Conservation (phyloP, 2,329 filamentous ascomycete genomes). For the Aspergillus sp. region DNA sequence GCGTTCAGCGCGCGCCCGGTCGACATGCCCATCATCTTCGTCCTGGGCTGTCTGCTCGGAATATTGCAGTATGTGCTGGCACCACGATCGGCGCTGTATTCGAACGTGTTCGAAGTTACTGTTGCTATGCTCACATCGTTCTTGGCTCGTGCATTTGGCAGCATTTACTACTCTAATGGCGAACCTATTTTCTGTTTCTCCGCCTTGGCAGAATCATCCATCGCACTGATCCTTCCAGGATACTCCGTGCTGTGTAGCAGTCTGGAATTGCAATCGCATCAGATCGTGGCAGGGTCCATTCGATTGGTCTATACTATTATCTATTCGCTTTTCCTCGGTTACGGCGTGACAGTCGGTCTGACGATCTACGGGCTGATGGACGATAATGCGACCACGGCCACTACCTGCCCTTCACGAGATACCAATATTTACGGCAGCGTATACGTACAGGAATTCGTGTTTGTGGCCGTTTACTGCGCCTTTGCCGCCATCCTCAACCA, state of each 20-base stretch:
- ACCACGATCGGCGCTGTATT: conserved; percentile 67
- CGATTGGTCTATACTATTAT: conserved; percentile 75
- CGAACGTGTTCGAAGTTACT: conserved; percentile 64
- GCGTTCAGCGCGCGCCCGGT: conserved; percentile 74
- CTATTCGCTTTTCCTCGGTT: conserved; percentile 71
- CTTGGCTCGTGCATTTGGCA: conserved; percentile 65
- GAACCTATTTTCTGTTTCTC: conserved; percentile 66
- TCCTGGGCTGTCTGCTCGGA: conserved; percentile 72
- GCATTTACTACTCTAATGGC: conserved; percentile 50
- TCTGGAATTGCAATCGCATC: conserved; percentile 69
- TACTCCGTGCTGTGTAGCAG: conserved; percentile 63
- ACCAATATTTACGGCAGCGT: conserved; percentile 32
- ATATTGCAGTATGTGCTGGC: conserved; percentile 72
- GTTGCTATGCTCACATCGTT: conserved; percentile 67
- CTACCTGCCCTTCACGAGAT: conserved; percentile 46
- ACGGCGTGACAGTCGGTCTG: conserved; percentile 69
- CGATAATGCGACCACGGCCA: conserved; percentile 50
- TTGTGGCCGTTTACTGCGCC: conserved; percentile 71
- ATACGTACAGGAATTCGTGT: conserved; percentile 61
- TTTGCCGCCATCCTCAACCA: conserved; percentile 78
- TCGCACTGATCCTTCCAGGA: conserved; percentile 72
- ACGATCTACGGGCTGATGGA: conserved; percentile 65
- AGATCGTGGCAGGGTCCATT: conserved; percentile 69
- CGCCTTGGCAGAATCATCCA: conserved; percentile 70
- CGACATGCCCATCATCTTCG: conserved; percentile 74